A percentile compares a stretch with the other conserved stretches of the same genome.
Conservation (phyloP, 768 basidiomycete genomes). For the Amanita rubescens region DNA sequence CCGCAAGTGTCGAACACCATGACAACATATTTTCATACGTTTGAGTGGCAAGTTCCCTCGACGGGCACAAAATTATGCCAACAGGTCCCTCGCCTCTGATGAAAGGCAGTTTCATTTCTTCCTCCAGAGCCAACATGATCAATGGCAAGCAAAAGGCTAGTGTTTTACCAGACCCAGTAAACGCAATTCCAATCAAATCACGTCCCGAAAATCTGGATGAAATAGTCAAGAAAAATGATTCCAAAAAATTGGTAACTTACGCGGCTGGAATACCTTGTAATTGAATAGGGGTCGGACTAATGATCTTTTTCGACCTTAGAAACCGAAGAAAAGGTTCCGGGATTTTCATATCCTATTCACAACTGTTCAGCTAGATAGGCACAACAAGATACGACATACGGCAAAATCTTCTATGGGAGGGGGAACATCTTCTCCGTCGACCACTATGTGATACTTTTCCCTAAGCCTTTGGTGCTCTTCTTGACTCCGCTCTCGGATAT, state of each 20-base stretch:
- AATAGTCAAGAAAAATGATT: slow-evolving; percentile 5
- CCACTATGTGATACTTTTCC: slow-evolving; percentile 89
- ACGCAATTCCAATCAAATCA: slow-evolving; percentile 98
- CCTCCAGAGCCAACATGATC: slow-evolving; percentile 94
- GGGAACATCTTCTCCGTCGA: slow-evolving; percentile 91
- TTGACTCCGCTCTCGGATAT: slow-evolving; percentile 62
- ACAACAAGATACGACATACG: slow-evolving; percentile 30
- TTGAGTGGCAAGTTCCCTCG: slow-evolving; percentile 92
- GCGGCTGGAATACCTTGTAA: slow-evolving; percentile 95
- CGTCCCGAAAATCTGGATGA: slow-evolving; percentile 78
- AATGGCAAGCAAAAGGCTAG: slow-evolving; percentile 97
- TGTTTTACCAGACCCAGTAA: slow-evolving; percentile 98
- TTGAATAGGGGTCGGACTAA: slow-evolving; percentile 89
- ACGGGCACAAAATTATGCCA: slow-evolving; percentile 95
- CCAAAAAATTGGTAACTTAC: slow-evolving; percentile 36
- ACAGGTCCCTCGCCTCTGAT: slow-evolving; percentile 93
- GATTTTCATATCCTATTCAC: slow-evolving; percentile 92
- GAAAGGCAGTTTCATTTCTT: slow-evolving; percentile 86
- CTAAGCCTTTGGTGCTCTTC: slow-evolving; percentile 70
- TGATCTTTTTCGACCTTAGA: slow-evolving; percentile 80
- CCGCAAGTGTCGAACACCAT: slow-evolving; percentile 79
- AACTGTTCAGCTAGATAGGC: neutral
- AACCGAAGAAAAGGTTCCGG: slow-evolving; percentile 78
- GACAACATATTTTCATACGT: slow-evolving; percentile 90
- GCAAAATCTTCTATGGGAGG: slow-evolving; percentile 88